Base-by-base conservation (phyloP, 2,329 filamentous ascomycete genomes). In the Colletotrichum limetticola region DNA sequence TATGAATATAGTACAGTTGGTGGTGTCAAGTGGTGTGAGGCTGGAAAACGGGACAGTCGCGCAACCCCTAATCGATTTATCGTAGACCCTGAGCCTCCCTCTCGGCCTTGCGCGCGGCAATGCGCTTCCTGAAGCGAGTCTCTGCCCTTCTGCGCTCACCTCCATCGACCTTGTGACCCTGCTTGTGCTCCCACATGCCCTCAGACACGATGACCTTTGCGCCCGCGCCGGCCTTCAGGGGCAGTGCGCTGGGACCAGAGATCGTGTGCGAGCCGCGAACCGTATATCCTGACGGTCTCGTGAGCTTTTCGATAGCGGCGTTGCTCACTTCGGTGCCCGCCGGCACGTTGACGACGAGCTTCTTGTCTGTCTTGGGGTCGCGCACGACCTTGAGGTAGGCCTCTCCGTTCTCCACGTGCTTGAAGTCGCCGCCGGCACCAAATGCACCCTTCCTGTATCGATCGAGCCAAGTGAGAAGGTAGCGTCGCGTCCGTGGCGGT, bases 111-210 rank as follows among this genome's bases (percentile, higher is more conserved):
- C 94, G 92, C 85, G 95, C 94, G 46, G 91, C 91, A 64, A 93
- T 91, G 76, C 93, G 90, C 85, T 91, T 93, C 91, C 97, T 98
- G 78, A 95, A 95, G 78, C 94, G 89, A 65, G 98, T 92, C 85
- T 97, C 93, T 19, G 93, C 94, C 82, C 90, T 91, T 83, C 97
- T 91, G 82, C 97, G 92, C 88, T 99, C 97, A 87, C 97, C 97
- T 80, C 97, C 97, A 83, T 98, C 95, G 76, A 99, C 92, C 91
- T 98, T 98, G 79, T 91, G 91, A 32, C 97, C 96, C 78, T 92
- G 89, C 81, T 89, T 92, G 78, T 95, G 88, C 86, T 98, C 96
- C 97, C 96, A 98, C 86, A 98, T 93, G 11, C 96, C 95, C 82
- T 98, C 95, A 69, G 92, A 91, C 26, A 94, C 88, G 75, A 88